Conservation (phyloP, 345 rosid species). For the Gossypium raimondii region DNA sequence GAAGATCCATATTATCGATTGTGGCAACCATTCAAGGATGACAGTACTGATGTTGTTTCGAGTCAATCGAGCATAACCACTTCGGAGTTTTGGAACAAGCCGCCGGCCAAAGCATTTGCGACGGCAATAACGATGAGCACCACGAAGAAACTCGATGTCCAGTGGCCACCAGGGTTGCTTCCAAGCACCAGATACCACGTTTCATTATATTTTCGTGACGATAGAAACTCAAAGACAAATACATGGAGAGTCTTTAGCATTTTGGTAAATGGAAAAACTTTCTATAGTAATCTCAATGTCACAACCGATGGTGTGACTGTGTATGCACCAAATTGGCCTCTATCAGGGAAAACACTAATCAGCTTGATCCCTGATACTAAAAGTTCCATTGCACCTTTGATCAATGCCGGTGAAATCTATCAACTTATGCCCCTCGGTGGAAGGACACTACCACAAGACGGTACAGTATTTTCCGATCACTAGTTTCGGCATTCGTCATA, state of each 20-base stretch:
- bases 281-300: constrained; percentile 53
- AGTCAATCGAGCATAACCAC: constrained; percentile 39
- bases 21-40: constrained; percentile 64
- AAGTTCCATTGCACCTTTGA: constrained; percentile 50
- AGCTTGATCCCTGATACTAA: constrained; percentile 43
- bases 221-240: constrained; percentile 43
- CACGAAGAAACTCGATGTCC: constrained; percentile 47
- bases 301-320: constrained; percentile 61
- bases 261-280: constrained; percentile 54
- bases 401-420: constrained; percentile 75
- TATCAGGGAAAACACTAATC: constrained; percentile 61
- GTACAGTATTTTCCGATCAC: constrained; percentile 29
- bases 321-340: constrained; percentile 64
- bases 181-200: constrained; percentile 62
- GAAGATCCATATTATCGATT: constrained; percentile 58
- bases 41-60: constrained; percentile 31
- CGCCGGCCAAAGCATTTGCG: constrained; percentile 50
- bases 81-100: constrained; percentile 67
- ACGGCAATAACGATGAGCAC: constrained; percentile 50
- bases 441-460: constrained; percentile 58
- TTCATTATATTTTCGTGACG: constrained; percentile 78
- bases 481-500: neutral
- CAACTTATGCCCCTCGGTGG: constrained; percentile 68
- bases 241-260: constrained; percentile 81
- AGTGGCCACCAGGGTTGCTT: constrained; percentile 58